Conservation (phyloP, 1,284 basidiomycete species). For the Pyrrhoderma lamaoense region DNA sequence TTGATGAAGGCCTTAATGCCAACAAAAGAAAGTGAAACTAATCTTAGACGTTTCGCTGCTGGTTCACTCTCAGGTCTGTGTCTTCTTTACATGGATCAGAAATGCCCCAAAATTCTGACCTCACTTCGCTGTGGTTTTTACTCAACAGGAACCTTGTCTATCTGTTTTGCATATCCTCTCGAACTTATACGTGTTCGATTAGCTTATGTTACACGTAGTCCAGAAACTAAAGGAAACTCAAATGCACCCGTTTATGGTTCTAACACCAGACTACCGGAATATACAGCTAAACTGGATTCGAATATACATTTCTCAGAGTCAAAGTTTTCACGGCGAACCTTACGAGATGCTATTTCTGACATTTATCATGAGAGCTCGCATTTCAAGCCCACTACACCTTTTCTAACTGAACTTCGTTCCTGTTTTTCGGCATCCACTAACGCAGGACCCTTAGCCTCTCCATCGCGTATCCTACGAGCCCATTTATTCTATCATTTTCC, state of each 20-base stretch:
- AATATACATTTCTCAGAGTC: conserved; percentile 15
- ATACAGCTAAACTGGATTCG: too few species aligned
- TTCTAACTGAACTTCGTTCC: conserved; percentile 13
- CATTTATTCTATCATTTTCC: conserved; percentile 53
- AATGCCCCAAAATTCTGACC: neutral
- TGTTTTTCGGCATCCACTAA: neutral
- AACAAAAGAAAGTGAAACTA: conserved; percentile 71
- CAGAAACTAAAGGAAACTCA: neutral
- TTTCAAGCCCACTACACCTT: conserved; percentile 22
- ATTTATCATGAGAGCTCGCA: conserved; percentile 65
- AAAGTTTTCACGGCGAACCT: conserved; percentile 37
- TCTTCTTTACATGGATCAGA: neutral
- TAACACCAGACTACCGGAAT: too few species aligned
- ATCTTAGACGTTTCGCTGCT: conserved; percentile 76
- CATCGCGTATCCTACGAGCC: conserved; percentile 18
- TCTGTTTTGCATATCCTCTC: conserved; percentile 90
- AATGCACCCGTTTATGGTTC: too few species aligned
- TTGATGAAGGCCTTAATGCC: conserved; percentile 69
- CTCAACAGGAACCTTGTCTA: conserved; percentile 73
- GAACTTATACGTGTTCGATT: conserved; percentile 94
- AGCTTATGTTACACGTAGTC: conserved; percentile 74
- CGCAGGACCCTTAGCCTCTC: neutral
- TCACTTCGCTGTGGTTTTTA: neutral
- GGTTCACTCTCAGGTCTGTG: conserved; percentile 80
- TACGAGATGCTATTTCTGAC: conserved; percentile 48